A percentile compares a stretch with the other conserved stretches of the same genome.
These are phyloP conservation scores for Capillidium rhysosporum DNA, from an alignment of 371 early-diverging fungal genomes.

Conservation along the genomic window DNA sequence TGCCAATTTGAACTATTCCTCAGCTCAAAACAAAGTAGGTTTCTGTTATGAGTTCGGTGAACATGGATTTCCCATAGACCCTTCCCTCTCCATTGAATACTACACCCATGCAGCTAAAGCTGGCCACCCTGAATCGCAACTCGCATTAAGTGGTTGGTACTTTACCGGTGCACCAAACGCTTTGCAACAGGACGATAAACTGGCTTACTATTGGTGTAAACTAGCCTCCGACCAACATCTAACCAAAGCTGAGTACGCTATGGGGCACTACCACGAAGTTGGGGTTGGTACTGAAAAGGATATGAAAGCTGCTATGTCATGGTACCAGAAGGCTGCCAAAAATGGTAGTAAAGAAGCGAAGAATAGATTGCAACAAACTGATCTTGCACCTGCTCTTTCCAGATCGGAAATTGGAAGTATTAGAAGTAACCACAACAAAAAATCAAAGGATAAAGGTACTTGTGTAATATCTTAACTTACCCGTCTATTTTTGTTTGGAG, in stretches of 20 bases:
- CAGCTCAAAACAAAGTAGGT: constrained; percentile 56
- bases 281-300: constrained; percentile 59
- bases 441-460: too few relatives aligned
- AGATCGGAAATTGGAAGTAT: background rate
- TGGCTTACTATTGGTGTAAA: constrained; percentile 76
- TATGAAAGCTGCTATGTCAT: constrained; percentile 41
- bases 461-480: too few relatives aligned
- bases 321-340: constrained; percentile 45
- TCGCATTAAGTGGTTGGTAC: constrained; percentile 90
- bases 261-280: constrained; percentile 83
- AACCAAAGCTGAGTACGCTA: constrained; percentile 80
- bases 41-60: constrained; percentile 60
- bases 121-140: constrained; percentile 76
- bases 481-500: too few relatives aligned
- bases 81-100: constrained; percentile 44
- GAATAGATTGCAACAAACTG: constrained; percentile 16
- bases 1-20: constrained; percentile 34
- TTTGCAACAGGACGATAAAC: constrained; percentile 53
- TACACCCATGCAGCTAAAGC: constrained; percentile 72
- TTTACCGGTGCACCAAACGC: constrained; percentile 60
- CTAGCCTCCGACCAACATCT: constrained; percentile 62
- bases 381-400: background rate
- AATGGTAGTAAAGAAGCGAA: constrained; percentile 32
- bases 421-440: too few relatives aligned
- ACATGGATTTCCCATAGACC: constrained; percentile 42